Evolutionary conservation across 805 yeast species (phyloP).

Genomic region (Kuraishia hungarica): DNA sequence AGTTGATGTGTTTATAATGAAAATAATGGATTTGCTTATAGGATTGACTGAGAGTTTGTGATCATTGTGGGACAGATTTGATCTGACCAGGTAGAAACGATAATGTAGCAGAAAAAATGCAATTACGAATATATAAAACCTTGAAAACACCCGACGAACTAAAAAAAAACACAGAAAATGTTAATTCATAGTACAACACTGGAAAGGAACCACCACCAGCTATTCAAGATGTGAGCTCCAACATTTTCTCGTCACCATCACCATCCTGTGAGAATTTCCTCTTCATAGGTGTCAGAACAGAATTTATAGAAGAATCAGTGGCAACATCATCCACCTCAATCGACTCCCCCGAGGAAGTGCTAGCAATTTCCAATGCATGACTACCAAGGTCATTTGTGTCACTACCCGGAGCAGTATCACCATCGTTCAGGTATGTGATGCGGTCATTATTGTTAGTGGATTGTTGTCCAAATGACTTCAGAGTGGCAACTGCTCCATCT

Average conservation of each 20-base stretch:
- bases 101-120: background rate
- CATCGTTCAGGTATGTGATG: background rate
- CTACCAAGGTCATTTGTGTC: background rate
- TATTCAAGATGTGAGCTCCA: background rate
- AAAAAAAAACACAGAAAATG: background rate
- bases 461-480: background rate
- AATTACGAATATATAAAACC: too few species aligned
- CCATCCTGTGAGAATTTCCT: background rate
- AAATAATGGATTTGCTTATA: background rate
- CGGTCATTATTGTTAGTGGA: background rate
- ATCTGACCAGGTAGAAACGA: too few species aligned
- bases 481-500: slow-evolving; percentile 1
- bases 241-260: background rate
- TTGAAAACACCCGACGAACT: too few species aligned
- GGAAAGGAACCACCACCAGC: background rate
- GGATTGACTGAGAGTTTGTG: background rate
- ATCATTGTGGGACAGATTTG: too few species aligned
- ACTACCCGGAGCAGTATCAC: background rate
- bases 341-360: background rate
- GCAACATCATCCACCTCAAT: background rate
- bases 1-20: slow-evolving; percentile 3
- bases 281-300: background rate
- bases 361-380: background rate
- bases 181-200: background rate
- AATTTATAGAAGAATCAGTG: background rate